A percentile compares a stretch with the other conserved stretches of the same genome.
Conservation (phyloP, 306 rosid genomes). For the Citrullus mucosospermus region DNA sequence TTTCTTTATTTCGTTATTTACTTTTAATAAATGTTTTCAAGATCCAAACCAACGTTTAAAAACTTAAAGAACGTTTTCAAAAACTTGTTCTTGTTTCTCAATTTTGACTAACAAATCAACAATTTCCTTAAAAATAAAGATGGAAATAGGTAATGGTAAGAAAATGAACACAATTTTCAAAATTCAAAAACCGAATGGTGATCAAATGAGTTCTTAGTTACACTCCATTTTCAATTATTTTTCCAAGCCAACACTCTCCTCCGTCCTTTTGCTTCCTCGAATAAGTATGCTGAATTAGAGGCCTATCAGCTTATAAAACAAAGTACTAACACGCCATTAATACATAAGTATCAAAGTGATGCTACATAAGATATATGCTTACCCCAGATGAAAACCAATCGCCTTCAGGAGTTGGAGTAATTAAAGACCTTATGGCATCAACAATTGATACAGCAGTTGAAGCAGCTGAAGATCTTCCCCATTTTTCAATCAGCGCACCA, state of each 20-base stretch:
- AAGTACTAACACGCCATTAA: not conserved
- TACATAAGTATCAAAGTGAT: not conserved
- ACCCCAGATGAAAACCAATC: conserved; percentile 97
- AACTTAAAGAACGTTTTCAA: too few species aligned
- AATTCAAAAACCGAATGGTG: too few species aligned
- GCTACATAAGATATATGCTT: conserved; percentile 18
- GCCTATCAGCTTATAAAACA: not conserved
- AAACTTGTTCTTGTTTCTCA: too few species aligned
- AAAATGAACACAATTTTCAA: too few species aligned
- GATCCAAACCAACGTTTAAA: too few species aligned
- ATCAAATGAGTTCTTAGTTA: not conserved
- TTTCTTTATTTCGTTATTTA: too few species aligned
- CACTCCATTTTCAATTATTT: not conserved
- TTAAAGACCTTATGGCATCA: conserved; percentile 74
- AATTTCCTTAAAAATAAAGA: too few species aligned
- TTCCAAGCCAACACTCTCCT: not conserved
- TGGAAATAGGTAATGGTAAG: too few species aligned
- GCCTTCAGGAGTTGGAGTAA: conserved; percentile 88
- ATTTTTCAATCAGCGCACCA: conserved; percentile 71
- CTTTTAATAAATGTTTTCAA: too few species aligned
- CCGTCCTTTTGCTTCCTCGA: not conserved
- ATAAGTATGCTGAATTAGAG: not conserved
- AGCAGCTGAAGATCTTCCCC: conserved; percentile 99
- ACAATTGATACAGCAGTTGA: conserved; percentile 81
- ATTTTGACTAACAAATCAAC: too few species aligned